phyloP scores from a whole-genome alignment of 257 asterid species.

The Nicotiana noctiflora region DNA sequence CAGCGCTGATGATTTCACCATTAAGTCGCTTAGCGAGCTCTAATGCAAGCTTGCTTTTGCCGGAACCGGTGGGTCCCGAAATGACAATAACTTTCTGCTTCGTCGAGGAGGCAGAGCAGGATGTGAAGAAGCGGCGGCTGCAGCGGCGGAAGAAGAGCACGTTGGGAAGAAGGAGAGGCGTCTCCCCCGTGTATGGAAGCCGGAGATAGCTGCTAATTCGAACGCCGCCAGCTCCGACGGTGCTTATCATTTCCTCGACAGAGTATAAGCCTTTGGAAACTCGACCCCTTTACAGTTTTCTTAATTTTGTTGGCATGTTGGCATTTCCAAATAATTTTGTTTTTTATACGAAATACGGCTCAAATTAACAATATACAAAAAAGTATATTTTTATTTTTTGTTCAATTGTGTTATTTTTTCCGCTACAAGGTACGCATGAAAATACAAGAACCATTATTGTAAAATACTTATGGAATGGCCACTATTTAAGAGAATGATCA shows the following conservation, averaged over 20 bases:
- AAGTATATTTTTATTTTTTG: no score
- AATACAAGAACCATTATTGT: no score
- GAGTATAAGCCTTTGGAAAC: not conserved
- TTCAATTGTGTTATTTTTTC: no score
- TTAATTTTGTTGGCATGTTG: no score
- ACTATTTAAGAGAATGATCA: no score
- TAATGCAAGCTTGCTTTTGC: slow-evolving; percentile 80
- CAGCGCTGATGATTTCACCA: slow-evolving; percentile 92
- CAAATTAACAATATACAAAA: no score
- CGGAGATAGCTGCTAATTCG: slow-evolving; percentile 48
- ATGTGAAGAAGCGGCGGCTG: slow-evolving; percentile 27
- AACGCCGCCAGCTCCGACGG: slow-evolving; percentile 20
- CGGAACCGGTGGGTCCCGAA: slow-evolving; percentile 97
- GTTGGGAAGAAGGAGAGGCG: slow-evolving; percentile 26
- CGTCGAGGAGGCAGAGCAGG: slow-evolving; percentile 28
- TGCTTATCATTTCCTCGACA: not conserved
- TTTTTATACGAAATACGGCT: no score
- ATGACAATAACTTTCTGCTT: slow-evolving; percentile 70
- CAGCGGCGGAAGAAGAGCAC: slow-evolving; percentile 13
- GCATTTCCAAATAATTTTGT: no score
- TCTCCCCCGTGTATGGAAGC: slow-evolving; percentile 28
- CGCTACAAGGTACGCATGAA: no score
- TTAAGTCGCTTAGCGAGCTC: slow-evolving; percentile 84
- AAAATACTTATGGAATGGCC: no score
- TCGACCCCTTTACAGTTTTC: no score